Evolutionary conservation across 306 rosid genomes (phyloP).

Genomic region (Quillaja saponaria): DNA sequence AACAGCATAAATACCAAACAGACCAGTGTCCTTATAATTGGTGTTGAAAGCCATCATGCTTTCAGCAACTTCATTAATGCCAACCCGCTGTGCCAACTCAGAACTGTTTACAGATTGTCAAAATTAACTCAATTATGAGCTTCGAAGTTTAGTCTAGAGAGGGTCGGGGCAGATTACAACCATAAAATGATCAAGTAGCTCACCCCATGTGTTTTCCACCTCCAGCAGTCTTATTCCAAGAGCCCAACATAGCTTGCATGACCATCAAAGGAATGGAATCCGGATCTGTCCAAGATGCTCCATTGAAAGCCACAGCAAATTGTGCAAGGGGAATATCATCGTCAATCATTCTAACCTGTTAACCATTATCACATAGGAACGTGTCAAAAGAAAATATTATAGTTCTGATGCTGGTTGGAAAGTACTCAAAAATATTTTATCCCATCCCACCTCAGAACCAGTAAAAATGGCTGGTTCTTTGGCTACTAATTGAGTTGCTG

Average conservation of each 20-base stretch:
- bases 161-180: background rate
- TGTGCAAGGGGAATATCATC: constrained; percentile 85
- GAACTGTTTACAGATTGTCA: constrained; percentile 48
- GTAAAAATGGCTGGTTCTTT: constrained; percentile 83
- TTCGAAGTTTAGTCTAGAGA: background rate
- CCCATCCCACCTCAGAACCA: constrained; percentile 81
- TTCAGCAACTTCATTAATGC: constrained; percentile 77
- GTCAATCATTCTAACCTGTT: constrained; percentile 90
- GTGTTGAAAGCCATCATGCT: constrained; percentile 96
- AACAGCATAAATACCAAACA: constrained; percentile 86
- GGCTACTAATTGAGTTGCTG: constrained; percentile 74
- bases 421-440: constrained; percentile 13
- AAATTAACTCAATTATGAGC: constrained; percentile 22
- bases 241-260: constrained; percentile 97
- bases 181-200: constrained; percentile 12
- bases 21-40: constrained; percentile 88
- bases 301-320: constrained; percentile 89
- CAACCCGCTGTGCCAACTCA: constrained; percentile 75
- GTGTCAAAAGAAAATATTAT: background rate
- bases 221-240: constrained; percentile 85
- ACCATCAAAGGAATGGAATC: constrained; percentile 94
- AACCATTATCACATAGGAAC: constrained; percentile 12
- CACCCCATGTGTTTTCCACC: constrained; percentile 99
- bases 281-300: constrained; percentile 98
- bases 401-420: background rate